Evolutionary conservation across 177 flowering plant genomes (phyloP).

Genomic region (Vitis hybrid): DNA sequence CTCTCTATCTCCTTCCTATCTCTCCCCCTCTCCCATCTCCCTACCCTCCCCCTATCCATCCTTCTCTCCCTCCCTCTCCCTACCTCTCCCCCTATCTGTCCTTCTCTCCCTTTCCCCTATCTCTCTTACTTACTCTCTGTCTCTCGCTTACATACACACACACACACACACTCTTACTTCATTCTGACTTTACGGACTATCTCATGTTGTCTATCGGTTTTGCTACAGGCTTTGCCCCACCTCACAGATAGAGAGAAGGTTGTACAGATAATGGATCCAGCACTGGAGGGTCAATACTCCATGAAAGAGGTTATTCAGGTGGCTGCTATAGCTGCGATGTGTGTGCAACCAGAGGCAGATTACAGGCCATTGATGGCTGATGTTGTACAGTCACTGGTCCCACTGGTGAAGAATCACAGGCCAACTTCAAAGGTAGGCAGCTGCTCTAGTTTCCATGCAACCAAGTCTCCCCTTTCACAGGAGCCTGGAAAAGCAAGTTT

Average conservation of each 20-base stretch:
- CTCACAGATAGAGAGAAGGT: constrained; percentile 90
- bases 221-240: constrained; percentile 71
- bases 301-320: constrained; percentile 94
- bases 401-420: constrained; percentile 63
- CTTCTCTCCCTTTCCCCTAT: background rate
- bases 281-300: constrained; percentile 85
- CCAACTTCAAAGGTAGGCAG: constrained; percentile 47
- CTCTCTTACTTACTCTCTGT: no score
- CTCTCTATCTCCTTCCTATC: background rate
- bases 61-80: background rate
- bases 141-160: no score
- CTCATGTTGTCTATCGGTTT: background rate
- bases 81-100: background rate
- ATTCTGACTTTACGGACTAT: no score
- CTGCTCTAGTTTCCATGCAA: constrained; percentile 47
- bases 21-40: background rate
- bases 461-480: constrained; percentile 33
- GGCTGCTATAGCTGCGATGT: constrained; percentile 99
- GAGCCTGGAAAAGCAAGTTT: constrained; percentile 20
- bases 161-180: no score
- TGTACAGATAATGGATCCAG: constrained; percentile 86
- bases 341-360: constrained; percentile 94
- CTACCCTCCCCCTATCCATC: background rate
- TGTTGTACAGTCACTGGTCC: constrained; percentile 91
- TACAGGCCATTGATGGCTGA: constrained; percentile 96